These are phyloP conservation scores for Pythium pyrilobum DNA, from an alignment of 352 stramenopile genomes.

Conservation along the genomic window DNA sequence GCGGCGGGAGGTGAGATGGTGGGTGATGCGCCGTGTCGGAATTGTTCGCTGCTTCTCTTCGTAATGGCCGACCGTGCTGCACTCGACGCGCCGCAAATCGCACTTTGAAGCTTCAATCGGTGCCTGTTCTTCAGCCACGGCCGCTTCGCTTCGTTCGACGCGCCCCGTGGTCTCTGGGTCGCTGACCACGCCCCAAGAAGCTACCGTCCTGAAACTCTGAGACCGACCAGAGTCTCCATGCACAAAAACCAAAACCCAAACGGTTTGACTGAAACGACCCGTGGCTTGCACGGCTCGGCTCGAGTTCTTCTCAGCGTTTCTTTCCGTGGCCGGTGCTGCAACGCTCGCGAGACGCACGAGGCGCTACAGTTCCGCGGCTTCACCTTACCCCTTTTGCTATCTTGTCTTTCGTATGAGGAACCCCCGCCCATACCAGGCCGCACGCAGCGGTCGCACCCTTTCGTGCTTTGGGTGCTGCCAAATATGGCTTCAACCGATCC, in stretches of 20 bases:
- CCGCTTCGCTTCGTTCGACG: slow-evolving; percentile 2
- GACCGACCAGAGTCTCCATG: not conserved
- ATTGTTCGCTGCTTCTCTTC: too few relatives aligned
- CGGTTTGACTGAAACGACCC: slow-evolving; percentile 18
- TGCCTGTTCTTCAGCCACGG: slow-evolving; percentile 8
- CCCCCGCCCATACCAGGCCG: not conserved
- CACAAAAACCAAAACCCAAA: slow-evolving; percentile 13
- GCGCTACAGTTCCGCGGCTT: too few relatives aligned
- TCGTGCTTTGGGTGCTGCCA: not conserved
- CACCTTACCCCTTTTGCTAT: too few relatives aligned
- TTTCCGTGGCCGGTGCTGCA: slow-evolving; percentile 15
- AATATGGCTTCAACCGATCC: slow-evolving; percentile 13
- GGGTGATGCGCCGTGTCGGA: too few relatives aligned
- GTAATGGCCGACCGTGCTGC: not conserved
- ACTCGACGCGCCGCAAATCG: slow-evolving; percentile 17
- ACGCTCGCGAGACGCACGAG: slow-evolving; percentile 3
- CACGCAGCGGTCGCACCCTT: slow-evolving; percentile 11
- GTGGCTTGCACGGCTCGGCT: not conserved
- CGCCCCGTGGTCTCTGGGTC: slow-evolving; percentile 4
- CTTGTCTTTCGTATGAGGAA: not conserved
- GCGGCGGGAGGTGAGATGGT: too few relatives aligned
- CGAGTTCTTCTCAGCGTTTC: slow-evolving; percentile 19
- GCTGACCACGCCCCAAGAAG: not conserved
- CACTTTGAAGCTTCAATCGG: slow-evolving; percentile 18
- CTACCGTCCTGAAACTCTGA: slow-evolving; percentile 6